Base-by-base conservation (phyloP, 2,329 filamentous ascomycete genomes). In the Trichoderma sp. region DNA sequence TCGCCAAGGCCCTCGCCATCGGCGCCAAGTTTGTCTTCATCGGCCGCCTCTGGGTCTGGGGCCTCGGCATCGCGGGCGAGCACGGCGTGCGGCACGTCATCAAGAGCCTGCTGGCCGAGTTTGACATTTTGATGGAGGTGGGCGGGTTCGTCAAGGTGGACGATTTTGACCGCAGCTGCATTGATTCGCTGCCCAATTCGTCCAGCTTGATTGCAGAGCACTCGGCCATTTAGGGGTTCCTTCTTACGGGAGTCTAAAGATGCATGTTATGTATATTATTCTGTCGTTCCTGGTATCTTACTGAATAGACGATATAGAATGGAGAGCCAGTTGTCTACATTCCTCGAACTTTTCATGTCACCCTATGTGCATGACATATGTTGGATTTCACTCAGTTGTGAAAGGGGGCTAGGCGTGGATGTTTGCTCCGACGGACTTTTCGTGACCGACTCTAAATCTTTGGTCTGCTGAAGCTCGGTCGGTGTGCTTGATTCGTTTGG, bases 1-100 rank as follows among this genome's bases (percentile, higher is more conserved):
- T 88, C 1, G 76, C 87, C 59, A 88, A 88, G 71, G 84, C 83
- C 0, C 73, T 88, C 5, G 84, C 83, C 9, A 70, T 88, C 1
- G 85, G 85, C 0, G 85, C 84, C 0, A 84, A 79, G 34, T 83
- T 82, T 5, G 84, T 83, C 34, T 86, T 88, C 64, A 78, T 89
- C 0, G 86, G 87, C 0, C 73, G 87, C 5, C 78, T 88, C 3
- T 88, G 84, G 80, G 78, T 89, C 24, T 70, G 66, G 67, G 68
- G 15, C 48, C 56, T 65, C 24, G 21, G 65, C 6, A 69, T 67
- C 59, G 59, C 45, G 34, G 58, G 66, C 28, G 43, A 65, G 48
- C 45, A 60, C 54, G 57, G 64, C 5, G 63, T 65, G 26, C 55
- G 63, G 5, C 63, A 65, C 26, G 63, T 65, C 3, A 9, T 65